Conservation (phyloP, 495 filamentous ascomycete genomes). For the Xylaria grammica region DNA sequence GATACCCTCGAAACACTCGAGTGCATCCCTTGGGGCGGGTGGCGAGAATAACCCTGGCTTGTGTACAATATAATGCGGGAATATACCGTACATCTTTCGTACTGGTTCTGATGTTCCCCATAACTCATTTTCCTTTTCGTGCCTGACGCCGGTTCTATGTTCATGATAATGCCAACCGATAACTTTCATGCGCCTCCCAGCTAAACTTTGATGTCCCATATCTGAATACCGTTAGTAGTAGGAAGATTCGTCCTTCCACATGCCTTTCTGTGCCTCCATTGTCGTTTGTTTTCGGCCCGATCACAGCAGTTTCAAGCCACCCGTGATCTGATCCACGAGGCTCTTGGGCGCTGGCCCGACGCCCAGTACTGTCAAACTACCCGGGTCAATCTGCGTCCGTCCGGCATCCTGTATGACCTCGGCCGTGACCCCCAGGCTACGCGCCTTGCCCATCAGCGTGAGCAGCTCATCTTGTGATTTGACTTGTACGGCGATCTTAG, state of each 20-base stretch:
- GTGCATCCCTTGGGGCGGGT: background rate
- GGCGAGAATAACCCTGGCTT: background rate
- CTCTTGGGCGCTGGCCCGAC: conserved; percentile 88
- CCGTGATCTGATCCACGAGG: conserved; percentile 84
- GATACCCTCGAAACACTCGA: background rate
- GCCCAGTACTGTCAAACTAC: conserved; percentile 88
- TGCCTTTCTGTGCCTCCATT: background rate
- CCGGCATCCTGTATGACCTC: conserved; percentile 94
- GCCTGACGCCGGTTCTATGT: conserved; percentile 13
- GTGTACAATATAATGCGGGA: background rate
- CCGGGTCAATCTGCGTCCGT: conserved; percentile 92
- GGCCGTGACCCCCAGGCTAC: conserved; percentile 83
- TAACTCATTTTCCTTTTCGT: background rate
- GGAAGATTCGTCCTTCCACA: background rate
- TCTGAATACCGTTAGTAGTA: background rate
- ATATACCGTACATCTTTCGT: background rate
- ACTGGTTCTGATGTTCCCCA: background rate
- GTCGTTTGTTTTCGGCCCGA: background rate
- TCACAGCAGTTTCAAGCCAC: conserved; percentile 84
- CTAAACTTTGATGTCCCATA: background rate
- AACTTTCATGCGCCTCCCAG: background rate
- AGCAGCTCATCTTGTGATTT: conserved; percentile 85
- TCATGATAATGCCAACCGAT: conserved; percentile 3
- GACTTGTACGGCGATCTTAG: conserved; percentile 88
- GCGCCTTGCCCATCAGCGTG: conserved; percentile 75